Evolutionary conservation across 345 rosid genomes (phyloP), one percentile per base, ranked within the genome.

Genomic region (Orychophragmus violaceus): DNA sequence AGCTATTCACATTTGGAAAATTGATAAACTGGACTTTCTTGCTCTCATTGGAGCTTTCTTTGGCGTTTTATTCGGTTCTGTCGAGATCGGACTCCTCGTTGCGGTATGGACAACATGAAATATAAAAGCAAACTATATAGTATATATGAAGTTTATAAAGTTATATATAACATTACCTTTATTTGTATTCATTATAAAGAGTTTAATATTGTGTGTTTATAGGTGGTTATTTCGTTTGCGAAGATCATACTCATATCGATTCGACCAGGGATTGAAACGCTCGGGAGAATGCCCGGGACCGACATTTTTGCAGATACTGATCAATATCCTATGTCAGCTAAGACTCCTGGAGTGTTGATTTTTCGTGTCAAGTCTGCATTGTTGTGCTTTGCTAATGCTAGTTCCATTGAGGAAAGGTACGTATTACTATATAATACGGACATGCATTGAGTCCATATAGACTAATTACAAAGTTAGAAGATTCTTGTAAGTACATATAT

Each of bases 351-450:
- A 0, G 78, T 80, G 48, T 74, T 89, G 36, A 69, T 84, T 6
- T 50, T 84, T 74, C 83, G 95, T 5, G 56, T 92, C 56, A 89
- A 85, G 24, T 85, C 95, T 58, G 91, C 92, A 16, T 73, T 85
- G 69, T 86, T 92, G 57, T 92, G 95, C 49, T 92, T 92, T 70
- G 98, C 98, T 16, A 89, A 92, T 44, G 95, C 96, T 53, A 87
- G 65, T 69, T 91, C 81, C 17, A 82, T 85, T 14, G 75, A 51
- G 44, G 6, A 39, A 39, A 89, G 90, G 98, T 92, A 83, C 10
- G 6, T 5, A 28, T 6, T 2, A 0, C 2, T 12, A 36, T 36
- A 51, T 21, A n/a, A 59, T 27, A 51, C 3, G 5, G 16, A 8
- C 27, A 18, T 36, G 14, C 10, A 6, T 32, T 3, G 4, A 59